phyloP scores from a whole-genome alignment of 805 yeast species.

The Zygoascus tannicola region DNA sequence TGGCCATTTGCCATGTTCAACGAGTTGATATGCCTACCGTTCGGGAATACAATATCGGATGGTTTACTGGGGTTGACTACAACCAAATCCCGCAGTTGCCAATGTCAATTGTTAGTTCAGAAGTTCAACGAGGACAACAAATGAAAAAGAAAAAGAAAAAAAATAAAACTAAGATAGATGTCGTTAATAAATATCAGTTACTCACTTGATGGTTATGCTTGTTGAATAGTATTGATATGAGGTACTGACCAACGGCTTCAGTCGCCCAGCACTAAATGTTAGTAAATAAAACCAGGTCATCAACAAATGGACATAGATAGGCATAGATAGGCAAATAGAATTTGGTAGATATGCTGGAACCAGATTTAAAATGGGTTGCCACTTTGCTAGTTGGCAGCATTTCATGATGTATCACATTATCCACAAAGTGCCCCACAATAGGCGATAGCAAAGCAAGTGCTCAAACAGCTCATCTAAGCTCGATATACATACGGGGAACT shows the following conservation, averaged over 20 bases:
- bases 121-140: not conserved
- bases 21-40: slow-evolving; percentile 42
- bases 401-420: too few relatives aligned
- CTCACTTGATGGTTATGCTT: slow-evolving; percentile 2
- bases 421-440: too few relatives aligned
- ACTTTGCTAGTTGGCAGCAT: too few relatives aligned
- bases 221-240: not conserved
- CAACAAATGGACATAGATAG: too few relatives aligned
- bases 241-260: slow-evolving; percentile 1
- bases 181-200: not conserved
- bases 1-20: slow-evolving; percentile 34
- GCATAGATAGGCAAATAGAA: too few relatives aligned
- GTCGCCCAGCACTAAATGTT: not conserved
- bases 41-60: slow-evolving; percentile 46
- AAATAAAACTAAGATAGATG: not conserved
- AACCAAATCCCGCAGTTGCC: slow-evolving; percentile 77
- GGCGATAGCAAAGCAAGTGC: too few relatives aligned
- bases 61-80: slow-evolving; percentile 34
- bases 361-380: too few relatives aligned
- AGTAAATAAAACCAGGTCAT: too few relatives aligned
- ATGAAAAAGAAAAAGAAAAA: not conserved
- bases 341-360: too few relatives aligned
- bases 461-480: too few relatives aligned
- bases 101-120: slow-evolving; percentile 36
- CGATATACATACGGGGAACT: not conserved